These are phyloP conservation scores for Saccharomycopsis olivae DNA, from an alignment of 805 yeast genomes.

Conservation along the genomic window DNA sequence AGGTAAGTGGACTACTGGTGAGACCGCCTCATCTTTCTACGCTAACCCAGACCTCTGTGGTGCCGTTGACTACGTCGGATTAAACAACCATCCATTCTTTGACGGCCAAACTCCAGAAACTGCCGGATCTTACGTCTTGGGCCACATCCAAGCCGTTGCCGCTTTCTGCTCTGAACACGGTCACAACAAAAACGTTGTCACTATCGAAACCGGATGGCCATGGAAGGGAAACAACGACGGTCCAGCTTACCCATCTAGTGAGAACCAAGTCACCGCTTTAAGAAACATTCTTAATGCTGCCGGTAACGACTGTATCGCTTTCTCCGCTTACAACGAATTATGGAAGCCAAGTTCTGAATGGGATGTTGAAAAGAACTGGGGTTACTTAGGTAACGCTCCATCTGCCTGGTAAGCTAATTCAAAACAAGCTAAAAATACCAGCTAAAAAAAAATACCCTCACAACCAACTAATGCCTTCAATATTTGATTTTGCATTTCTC, in stretches of 20 bases:
- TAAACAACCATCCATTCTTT: slow-evolving; percentile 57
- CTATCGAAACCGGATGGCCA: slow-evolving; percentile 69
- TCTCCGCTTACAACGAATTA: slow-evolving; percentile 51
- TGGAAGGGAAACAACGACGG: slow-evolving; percentile 45
- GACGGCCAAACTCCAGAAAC: slow-evolving; percentile 16
- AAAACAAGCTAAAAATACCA: too few species aligned
- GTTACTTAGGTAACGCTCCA: slow-evolving; percentile 17
- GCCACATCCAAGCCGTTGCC: slow-evolving; percentile 18
- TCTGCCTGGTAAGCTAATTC: slow-evolving; percentile 14
- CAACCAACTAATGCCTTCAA: too few species aligned
- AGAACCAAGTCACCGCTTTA: slow-evolving; percentile 43
- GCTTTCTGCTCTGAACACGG: slow-evolving; percentile 18
- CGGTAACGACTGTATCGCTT: slow-evolving; percentile 42
- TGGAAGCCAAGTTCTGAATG: slow-evolving; percentile 53
- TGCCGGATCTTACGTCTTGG: slow-evolving; percentile 19
- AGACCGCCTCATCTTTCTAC: slow-evolving; percentile 51
- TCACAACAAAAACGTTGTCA: slow-evolving; percentile 31
- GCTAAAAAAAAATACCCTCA: too few species aligned
- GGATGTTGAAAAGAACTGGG: slow-evolving; percentile 43
- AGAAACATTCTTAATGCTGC: slow-evolving; percentile 35
- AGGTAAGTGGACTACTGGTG: slow-evolving; percentile 55
- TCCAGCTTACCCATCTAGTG: slow-evolving; percentile 42
- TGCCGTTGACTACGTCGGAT: slow-evolving; percentile 52
- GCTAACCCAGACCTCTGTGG: slow-evolving; percentile 43
- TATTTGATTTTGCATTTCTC: too few species aligned